Conservation (phyloP, 768 basidiomycete genomes). For the Termitomyces sp. region DNA sequence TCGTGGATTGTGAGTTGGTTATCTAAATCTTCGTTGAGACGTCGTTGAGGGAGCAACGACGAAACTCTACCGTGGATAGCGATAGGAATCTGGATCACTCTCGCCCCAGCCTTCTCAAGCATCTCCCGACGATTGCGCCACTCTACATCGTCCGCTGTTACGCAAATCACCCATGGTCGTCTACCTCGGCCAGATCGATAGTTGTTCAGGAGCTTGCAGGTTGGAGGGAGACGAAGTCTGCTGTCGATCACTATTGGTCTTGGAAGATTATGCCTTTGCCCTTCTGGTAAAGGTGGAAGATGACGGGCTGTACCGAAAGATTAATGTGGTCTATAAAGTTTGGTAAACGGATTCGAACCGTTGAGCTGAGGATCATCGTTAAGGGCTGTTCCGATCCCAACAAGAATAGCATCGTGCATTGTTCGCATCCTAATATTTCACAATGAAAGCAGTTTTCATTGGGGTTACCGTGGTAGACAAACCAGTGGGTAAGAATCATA, state of each 20-base stretch:
- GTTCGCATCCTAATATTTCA: slow-evolving; percentile 68
- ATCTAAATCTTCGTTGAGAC: slow-evolving; percentile 1
- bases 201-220: slow-evolving; percentile 72
- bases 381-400: slow-evolving; percentile 86
- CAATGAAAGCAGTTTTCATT: background rate
- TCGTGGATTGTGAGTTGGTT: slow-evolving; percentile 37
- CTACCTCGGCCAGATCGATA: slow-evolving; percentile 54
- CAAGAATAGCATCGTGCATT: slow-evolving; percentile 89
- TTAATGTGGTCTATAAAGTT: background rate
- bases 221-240: slow-evolving; percentile 57
- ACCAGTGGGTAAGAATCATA: slow-evolving; percentile 96
- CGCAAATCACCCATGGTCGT: slow-evolving; percentile 73
- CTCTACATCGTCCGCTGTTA: slow-evolving; percentile 21
- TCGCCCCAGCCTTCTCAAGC: slow-evolving; percentile 67
- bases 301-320: slow-evolving; percentile 43
- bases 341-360: slow-evolving; percentile 42
- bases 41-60: too few species aligned
- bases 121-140: slow-evolving; percentile 33
- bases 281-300: slow-evolving; percentile 41
- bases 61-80: slow-evolving; percentile 30
- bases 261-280: slow-evolving; percentile 49
- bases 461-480: slow-evolving; percentile 18
- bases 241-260: slow-evolving; percentile 85
- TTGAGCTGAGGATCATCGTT: slow-evolving; percentile 97
- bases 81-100: slow-evolving; percentile 49